Evolutionary conservation across 1,139 yeast species (phyloP).

Genomic region (Wickerhamomyces sp.): DNA sequence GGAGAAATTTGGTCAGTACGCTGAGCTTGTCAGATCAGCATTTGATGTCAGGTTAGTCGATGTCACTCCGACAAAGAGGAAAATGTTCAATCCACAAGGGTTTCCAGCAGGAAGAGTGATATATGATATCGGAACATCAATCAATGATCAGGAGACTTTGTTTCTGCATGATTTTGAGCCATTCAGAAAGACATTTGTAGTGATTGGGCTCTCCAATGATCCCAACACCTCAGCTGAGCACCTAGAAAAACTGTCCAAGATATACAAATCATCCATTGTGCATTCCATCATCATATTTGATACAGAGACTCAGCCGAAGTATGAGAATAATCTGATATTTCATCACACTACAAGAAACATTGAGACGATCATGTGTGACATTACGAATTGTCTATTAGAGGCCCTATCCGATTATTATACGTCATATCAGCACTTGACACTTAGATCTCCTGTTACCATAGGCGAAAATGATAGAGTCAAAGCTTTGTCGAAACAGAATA

Average conservation of each 20-base stretch:
- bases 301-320: constrained; percentile 3
- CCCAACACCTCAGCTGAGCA: constrained; percentile 29
- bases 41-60: constrained; percentile 71
- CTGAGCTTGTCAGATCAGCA: constrained; percentile 42
- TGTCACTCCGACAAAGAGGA: constrained; percentile 58
- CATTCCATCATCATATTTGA: constrained; percentile 62
- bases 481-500: constrained; percentile 13
- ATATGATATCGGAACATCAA: constrained; percentile 48
- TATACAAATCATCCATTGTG: constrained; percentile 56
- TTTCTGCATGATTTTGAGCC: constrained; percentile 89
- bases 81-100: constrained; percentile 76
- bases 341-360: constrained; percentile 27
- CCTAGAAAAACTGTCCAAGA: constrained; percentile 34
- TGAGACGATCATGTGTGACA: constrained; percentile 71
- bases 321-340: constrained; percentile 15
- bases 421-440: constrained; percentile 64
- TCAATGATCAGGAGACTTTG: constrained; percentile 52
- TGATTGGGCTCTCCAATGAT: constrained; percentile 50
- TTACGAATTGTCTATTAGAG: constrained; percentile 58
- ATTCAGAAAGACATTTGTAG: constrained; percentile 65
- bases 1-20: constrained; percentile 44
- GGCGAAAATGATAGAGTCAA: constrained; percentile 26
- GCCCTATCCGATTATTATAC: constrained; percentile 67
- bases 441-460: constrained; percentile 68
- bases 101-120: constrained; percentile 73